Evolutionary conservation across 495 filamentous ascomycete species (phyloP).

Genomic region (Aspergillus hancockii): DNA sequence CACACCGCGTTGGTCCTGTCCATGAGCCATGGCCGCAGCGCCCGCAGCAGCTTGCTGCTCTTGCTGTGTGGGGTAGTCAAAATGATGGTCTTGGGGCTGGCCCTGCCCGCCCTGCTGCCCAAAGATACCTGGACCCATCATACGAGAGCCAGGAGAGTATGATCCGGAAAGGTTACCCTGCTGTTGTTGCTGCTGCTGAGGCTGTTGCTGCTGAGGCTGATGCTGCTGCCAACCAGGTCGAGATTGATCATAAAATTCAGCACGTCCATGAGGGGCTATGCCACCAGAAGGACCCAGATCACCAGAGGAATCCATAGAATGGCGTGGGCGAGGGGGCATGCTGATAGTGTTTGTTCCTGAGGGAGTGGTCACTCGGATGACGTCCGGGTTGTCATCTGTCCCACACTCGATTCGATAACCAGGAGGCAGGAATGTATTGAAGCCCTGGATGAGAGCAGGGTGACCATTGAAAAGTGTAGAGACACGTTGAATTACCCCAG

Average conservation of each 20-base stretch:
- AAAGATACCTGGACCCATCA: conserved; percentile 43
- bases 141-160: conserved; percentile 47
- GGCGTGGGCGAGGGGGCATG: conserved; percentile 52
- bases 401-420: conserved; percentile 98
- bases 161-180: conserved; percentile 40
- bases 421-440: conserved; percentile 97
- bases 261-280: conserved; percentile 36
- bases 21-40: conserved; percentile 59
- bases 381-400: conserved; percentile 85
- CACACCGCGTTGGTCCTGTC: conserved; percentile 80
- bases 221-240: conserved; percentile 49
- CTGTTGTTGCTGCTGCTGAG: conserved; percentile 48
- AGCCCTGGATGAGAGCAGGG: conserved; percentile 94
- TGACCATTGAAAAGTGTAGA: conserved; percentile 96
- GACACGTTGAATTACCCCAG: conserved; percentile 95
- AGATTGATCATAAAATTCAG: conserved; percentile 51
- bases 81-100: conserved; percentile 45
- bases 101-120: conserved; percentile 39
- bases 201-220: conserved; percentile 51
- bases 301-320: conserved; percentile 45
- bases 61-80: conserved; percentile 46
- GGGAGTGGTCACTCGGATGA: conserved; percentile 95
- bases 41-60: conserved; percentile 51
- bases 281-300: conserved; percentile 36
- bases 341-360: conserved; percentile 72